Evolutionary conservation across 2,329 filamentous ascomycete species (phyloP).

Genomic region (Hymenoscyphus repandus): DNA sequence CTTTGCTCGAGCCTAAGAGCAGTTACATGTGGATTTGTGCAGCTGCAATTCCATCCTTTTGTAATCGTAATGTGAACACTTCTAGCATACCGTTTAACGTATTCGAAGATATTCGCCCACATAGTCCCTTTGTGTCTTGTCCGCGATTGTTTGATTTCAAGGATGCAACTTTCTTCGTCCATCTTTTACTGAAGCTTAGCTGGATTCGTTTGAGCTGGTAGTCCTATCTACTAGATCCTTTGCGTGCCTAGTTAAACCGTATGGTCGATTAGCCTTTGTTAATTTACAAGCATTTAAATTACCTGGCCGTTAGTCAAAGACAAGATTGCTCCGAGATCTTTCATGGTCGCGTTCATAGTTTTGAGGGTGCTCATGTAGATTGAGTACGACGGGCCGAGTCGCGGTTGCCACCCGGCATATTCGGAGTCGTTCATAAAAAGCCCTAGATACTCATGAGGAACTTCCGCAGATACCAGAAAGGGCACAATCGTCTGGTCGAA

Average conservation of each 20-base stretch:
- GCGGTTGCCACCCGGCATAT: constrained; percentile 21
- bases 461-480: constrained; percentile 20
- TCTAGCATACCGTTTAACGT: constrained; percentile 20
- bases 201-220: constrained; percentile 24
- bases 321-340: constrained; percentile 18
- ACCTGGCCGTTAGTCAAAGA: constrained; percentile 22
- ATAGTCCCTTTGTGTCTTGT: constrained; percentile 15
- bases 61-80: constrained; percentile 21
- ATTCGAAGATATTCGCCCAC: constrained; percentile 21
- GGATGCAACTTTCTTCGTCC: constrained; percentile 10
- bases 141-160: constrained; percentile 19
- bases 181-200: constrained; percentile 23
- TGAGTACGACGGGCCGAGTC: constrained; percentile 17
- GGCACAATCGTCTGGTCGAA: constrained; percentile 19
- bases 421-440: constrained; percentile 14
- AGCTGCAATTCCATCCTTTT: constrained; percentile 22
- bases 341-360: constrained; percentile 18
- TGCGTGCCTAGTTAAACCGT: constrained; percentile 17
- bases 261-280: not conserved
- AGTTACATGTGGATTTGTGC: constrained; percentile 14
- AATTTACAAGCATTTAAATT: not conserved
- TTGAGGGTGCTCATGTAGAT: constrained; percentile 20
- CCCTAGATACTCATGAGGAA: constrained; percentile 20
- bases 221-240: constrained; percentile 20
- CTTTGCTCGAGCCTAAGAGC: constrained; percentile 19